Evolutionary conservation across 768 basidiomycete species (phyloP), one percentile per base, ranked within the genome.

Genomic region (Leccinum olivaceopallidum): DNA sequence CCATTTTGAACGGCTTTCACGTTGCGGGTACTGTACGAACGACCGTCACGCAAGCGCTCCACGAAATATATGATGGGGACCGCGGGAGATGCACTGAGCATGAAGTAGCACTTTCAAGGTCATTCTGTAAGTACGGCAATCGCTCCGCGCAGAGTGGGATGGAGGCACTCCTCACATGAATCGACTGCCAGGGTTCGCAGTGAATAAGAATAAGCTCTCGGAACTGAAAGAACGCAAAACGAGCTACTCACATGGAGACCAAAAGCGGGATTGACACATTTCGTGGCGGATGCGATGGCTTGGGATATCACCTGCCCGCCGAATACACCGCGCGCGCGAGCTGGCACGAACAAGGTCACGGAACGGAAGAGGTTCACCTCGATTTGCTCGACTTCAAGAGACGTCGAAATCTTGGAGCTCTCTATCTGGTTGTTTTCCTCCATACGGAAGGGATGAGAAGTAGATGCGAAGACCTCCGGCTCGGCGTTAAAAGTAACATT

Each of bases 301-400:
- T 94, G 92, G 39, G 89, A 92, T 64, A 95, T 92, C 59, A 94
- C 92, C 73, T 94, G 91, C 77, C 92, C 92, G 61, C 93, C 92
- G 67, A 91, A 94, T 14, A 92, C 91, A 16, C 92, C 91, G 53
- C 92, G 80, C 16, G 83, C 81, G 18, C 79, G 75, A 8, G 72
- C 63, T 1, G 89, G 91, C n/a, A 84, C 52, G 78, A 81, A 87
- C 2, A 94, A 77, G 1, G 83, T 85, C 67, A 87, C 90, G 2
- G 90, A 93, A 18, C 91, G 86, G 69, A 87, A 94, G 44, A 94
- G 75, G 69, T 89, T 88, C 51, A 81, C 79, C 64, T 93, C 92
- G 26, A 94, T 80, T 59, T 84, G 81, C 69, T 94, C 92, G 22
- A 94, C 84, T 60, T 93, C 89, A 6, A 94, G 79, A 16, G 87